Evolutionary conservation across 306 rosid species (phyloP), one percentile per base, ranked within the genome.

Genomic region (Cercis canadensis): DNA sequence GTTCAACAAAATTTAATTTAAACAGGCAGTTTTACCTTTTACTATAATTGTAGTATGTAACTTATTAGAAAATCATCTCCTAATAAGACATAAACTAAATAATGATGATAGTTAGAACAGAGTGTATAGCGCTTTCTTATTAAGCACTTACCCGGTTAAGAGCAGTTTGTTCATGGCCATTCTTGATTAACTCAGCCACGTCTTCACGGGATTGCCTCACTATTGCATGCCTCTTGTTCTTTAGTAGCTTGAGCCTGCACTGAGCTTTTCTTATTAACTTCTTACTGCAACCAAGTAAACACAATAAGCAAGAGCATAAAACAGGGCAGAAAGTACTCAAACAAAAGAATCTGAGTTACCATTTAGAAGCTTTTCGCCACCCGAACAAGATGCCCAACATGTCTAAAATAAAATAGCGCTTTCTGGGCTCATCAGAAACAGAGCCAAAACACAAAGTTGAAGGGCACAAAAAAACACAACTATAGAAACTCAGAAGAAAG

Each of bases 341-440:
- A 24, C 32, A 21, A 45, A 70, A 24, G 2, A 50, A 29, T 8
- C 0, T 51, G 10, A 39, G 8, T 69, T 87, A 93, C 98, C 98
- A 93, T 81, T 84, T 90, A 0, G 96, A 88, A 75, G 96, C 98
- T 59, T 88, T 90, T 66, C 90, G 65, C 97, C 98, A 93, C 9
- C 96, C 97, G 55, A 90, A 88, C 31, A 90, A 69, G 75, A 81
- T 24, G 69, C 62, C 90, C 75, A 93, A 90, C 98, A 90, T 92
- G 62, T 77, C 80, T 74, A 62, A 3, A 73, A 47, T 19, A 32
- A 9, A 37, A 46, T 15, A 46, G 31, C 9, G 62, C 58, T 5
- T 57, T 49, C 55, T 46, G 80, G 34, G 36, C 54, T 62, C 65
- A 76, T 61, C 34, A 31, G 69, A 44, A 16, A 56, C 4, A 41